A percentile compares a stretch with the other conserved stretches of the same genome.
These are phyloP conservation scores for Clohesyomyces aquaticus DNA, from an alignment of 495 filamentous ascomycete genomes.

Conservation along the genomic window DNA sequence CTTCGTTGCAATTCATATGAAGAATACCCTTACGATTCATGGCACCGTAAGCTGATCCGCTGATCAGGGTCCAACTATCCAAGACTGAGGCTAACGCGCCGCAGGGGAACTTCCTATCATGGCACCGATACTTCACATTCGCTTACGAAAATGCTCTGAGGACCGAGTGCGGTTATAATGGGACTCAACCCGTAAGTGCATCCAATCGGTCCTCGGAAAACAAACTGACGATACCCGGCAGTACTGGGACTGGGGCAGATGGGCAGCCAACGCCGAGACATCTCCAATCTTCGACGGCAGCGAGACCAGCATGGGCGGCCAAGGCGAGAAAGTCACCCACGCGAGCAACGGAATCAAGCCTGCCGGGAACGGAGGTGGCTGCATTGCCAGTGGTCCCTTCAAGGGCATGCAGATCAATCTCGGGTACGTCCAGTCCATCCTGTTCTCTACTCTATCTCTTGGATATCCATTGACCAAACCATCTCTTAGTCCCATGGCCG, in stretches of 20 bases:
- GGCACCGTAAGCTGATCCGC: constrained; percentile 27
- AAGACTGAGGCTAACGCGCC: background rate
- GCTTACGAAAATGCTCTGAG: constrained; percentile 35
- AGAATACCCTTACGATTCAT: constrained; percentile 35
- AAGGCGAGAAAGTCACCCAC: constrained; percentile 30
- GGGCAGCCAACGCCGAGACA: constrained; percentile 33
- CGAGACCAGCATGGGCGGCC: constrained; percentile 37
- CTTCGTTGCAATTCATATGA: constrained; percentile 39
- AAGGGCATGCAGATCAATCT: constrained; percentile 35
- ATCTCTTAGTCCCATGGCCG: constrained; percentile 29
- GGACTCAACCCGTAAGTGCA: constrained; percentile 36
- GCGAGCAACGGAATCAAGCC: constrained; percentile 30
- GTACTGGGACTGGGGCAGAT: constrained; percentile 42
- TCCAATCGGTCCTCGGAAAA: background rate
- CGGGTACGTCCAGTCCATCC: constrained; percentile 46
- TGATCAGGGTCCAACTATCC: background rate
- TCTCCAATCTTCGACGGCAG: constrained; percentile 38
- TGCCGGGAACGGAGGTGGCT: constrained; percentile 35
- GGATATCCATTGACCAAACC: constrained; percentile 11
- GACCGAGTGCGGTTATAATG: constrained; percentile 39
- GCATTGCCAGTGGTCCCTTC: constrained; percentile 34
- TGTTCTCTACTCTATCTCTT: too few species aligned
- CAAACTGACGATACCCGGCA: constrained; percentile 8
- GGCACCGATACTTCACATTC: constrained; percentile 36
- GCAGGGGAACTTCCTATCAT: constrained; percentile 39